Evolutionary conservation across 345 rosid genomes (phyloP).

Genomic region (Bruguiera parviflora): DNA sequence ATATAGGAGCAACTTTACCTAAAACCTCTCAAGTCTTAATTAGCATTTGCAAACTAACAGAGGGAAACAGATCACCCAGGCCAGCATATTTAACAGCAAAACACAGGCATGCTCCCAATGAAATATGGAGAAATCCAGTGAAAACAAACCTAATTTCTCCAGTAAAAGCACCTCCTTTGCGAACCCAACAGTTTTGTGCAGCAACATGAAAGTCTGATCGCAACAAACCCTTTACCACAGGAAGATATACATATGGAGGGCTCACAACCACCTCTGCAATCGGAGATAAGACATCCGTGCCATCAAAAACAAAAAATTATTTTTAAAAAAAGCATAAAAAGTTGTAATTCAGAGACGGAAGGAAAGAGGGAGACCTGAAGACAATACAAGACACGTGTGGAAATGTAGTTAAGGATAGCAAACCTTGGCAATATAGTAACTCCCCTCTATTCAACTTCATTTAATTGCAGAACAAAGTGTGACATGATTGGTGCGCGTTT

Average conservation of each 20-base stretch:
- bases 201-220: conserved; percentile 59
- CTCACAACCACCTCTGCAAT: conserved; percentile 67
- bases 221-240: conserved; percentile 40
- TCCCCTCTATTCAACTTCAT: too few relatives aligned
- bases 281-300: background rate
- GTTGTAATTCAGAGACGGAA: background rate
- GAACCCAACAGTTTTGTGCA: conserved; percentile 70
- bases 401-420: too few relatives aligned
- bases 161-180: conserved; percentile 68
- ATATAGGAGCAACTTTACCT: background rate
- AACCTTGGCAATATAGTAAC: background rate
- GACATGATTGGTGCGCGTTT: too few relatives aligned
- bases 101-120: background rate
- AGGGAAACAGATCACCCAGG: background rate
- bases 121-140: background rate
- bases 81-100: background rate
- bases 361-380: background rate
- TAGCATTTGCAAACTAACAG: background rate
- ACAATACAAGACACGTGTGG: too few relatives aligned
- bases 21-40: background rate
- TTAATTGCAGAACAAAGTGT: too few relatives aligned
- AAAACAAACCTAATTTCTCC: conserved; percentile 60
- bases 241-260: conserved; percentile 69
- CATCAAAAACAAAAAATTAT: background rate
- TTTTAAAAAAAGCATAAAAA: background rate